Evolutionary conservation across 352 stramenopile species (phyloP), one percentile per base, ranked within the genome.

Genomic region (Phytophthora pseudosyringae): DNA sequence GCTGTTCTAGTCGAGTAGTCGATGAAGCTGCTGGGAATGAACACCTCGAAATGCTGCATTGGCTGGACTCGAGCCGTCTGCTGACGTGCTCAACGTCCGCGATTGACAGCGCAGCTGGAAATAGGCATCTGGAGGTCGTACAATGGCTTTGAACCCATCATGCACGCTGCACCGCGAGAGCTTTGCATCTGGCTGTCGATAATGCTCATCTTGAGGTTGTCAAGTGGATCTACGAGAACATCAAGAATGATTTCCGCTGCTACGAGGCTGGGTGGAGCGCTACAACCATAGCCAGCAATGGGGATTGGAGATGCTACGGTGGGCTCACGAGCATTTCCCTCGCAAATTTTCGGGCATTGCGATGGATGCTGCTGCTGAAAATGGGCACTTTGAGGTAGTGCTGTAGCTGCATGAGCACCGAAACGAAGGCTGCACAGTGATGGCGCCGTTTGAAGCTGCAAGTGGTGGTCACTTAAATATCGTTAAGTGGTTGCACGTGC

Each of bases 21-120:
- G 38, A 41, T 31, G 5, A 21, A 32, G 28, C 51, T 4, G 51
- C n/a, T 48, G 32, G 7, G 2, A 59, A 49, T 10, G 36, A 38
- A 5, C 51, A 59, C 28, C 16, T 59, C 1, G 26, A 59, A 32
- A 49, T 46, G 36, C 11, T 59, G 8, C 38, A 59, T 15, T 59
- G 51, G 51, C 15, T 49, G 38, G 8, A 49, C 3, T 59, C 51
- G n/a, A 48, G 40, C 0, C 1, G 21, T 21, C 25, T 40, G 25
- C 11, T 59, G 9, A 26, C 9, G 3, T 58, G 15, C n/a, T 31
- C 38, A 3, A 25, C n/a, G 18, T 12, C 33, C 26, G 49, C 49
- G 9, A 57, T 59, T 36, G 26, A 38, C 32, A 28, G 38, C 31
- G 38, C 51, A 31, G 49, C 49, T 47, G 12, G n/a, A 38, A 57